Base-by-base conservation (phyloP, 164 flowering plant genomes). In the Berberis vulgaris region DNA sequence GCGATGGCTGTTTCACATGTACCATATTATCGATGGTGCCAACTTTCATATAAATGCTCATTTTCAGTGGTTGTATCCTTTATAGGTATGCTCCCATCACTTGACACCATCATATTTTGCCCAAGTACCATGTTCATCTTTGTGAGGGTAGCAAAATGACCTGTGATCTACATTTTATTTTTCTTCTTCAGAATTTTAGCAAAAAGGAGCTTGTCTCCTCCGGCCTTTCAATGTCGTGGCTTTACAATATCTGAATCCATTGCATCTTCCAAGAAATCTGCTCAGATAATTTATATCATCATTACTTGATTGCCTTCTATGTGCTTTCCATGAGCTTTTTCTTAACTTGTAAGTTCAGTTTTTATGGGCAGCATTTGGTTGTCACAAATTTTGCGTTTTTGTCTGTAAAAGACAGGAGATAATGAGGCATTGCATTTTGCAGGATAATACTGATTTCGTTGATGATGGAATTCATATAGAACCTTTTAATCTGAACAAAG, bases 401-500 rank as follows among this genome's bases (percentile, higher is more conserved):
- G 67, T 63, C 70, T 65, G 49, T 56, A 69, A 47, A 41, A 50
- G 71, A 59, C 64, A 59, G 69, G 67, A 43, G 62, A 67, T 74
- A 60, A 64, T 61, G 63, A 43, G 46, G 58, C 59, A 38, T 64
- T 65, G 63, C 65, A 67, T 71, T 79, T 83, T 69, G 72, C 91
- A 94, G 99, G 86, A 79, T 38, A 67, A 80, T 76, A 86, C 81
- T 49, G 71, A 72, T 56, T 84, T 89, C 65, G 79, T 59, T 57
- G 94, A 89, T 39, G 96, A 86, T 73, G 97, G 93, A 40, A 80
- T 89, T 60, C 76, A 72, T 44, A 71, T 91, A 45, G 99, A 91
- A 55, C 97, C 99, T 44, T 91, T 94, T 65, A 94, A 89, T 74
- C 81, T 94, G 65, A 63, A 85, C 41, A 75, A 82, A 75, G 99